These are phyloP conservation scores for Cystoisospora suis DNA, from an alignment of 169 alveolate species.

Conservation along the genomic window DNA sequence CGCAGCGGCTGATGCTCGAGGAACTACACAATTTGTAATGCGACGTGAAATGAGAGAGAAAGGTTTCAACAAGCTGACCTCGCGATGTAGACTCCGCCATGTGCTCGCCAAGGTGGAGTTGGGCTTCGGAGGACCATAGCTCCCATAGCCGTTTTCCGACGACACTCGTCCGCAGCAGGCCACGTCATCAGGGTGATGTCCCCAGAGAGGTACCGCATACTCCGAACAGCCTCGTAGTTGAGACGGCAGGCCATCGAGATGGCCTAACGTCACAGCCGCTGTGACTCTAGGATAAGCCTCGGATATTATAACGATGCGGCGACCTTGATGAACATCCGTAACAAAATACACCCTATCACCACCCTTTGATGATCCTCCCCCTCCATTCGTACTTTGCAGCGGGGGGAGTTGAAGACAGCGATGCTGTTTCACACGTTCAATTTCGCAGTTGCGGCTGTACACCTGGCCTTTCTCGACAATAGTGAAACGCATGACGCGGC, in stretches of 20 bases:
- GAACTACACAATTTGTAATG: neutral
- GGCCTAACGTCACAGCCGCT: neutral
- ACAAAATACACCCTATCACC: slow-evolving; percentile 33
- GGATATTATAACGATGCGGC: slow-evolving; percentile 2
- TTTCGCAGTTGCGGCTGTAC: slow-evolving; percentile 35
- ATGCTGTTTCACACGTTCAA: slow-evolving; percentile 48
- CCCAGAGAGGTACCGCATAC: neutral
- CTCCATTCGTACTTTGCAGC: neutral
- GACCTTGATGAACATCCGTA: slow-evolving; percentile 45
- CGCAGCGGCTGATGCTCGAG: no score
- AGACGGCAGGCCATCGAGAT: neutral
- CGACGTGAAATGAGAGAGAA: neutral
- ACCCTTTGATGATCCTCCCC: neutral
- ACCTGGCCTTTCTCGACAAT: neutral
- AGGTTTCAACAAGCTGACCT: neutral
- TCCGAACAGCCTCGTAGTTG: no score
- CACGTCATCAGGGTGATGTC: neutral
- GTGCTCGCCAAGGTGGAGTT: neutral
- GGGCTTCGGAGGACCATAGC: neutral
- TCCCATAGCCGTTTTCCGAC: neutral
- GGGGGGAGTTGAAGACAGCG: slow-evolving; percentile 46
- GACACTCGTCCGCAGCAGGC: neutral
- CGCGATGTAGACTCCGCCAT: neutral
- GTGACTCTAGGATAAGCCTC: neutral
- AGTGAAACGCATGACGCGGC: slow-evolving; percentile 37